A percentile compares a stretch with the other conserved stretches of the same genome.
Conservation (phyloP, 306 rosid genomes). For the Trifolium dubium region DNA sequence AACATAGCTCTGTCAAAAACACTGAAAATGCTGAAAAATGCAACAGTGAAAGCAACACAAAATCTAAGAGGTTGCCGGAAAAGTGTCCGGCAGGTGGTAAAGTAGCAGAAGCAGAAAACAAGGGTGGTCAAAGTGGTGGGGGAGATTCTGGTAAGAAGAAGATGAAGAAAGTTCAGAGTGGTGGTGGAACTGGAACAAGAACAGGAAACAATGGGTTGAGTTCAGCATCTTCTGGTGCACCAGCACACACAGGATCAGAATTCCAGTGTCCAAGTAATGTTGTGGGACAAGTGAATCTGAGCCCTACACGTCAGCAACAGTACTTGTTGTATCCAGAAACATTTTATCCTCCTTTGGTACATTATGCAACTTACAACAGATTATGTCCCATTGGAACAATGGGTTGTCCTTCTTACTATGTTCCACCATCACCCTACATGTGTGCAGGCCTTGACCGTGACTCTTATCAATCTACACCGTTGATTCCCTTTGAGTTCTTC, state of each 20-base stretch:
- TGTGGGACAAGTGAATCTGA: constrained; percentile 45
- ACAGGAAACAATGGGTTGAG: constrained; percentile 26
- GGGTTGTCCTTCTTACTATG: constrained; percentile 50
- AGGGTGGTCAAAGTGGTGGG: constrained; percentile 36
- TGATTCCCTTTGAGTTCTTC: constrained; percentile 63
- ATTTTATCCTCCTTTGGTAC: constrained; percentile 46
- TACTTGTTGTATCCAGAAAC: constrained; percentile 40
- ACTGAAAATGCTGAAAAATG: constrained; percentile 44
- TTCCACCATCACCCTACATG: constrained; percentile 56
- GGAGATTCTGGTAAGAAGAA: constrained; percentile 58
- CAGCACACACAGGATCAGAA: constrained; percentile 49
- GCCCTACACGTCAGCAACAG: constrained; percentile 56
- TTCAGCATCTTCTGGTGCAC: constrained; percentile 35
- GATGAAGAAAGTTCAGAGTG: constrained; percentile 52
- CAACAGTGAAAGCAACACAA: constrained; percentile 38
- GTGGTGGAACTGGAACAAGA: constrained; percentile 20
- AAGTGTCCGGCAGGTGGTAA: constrained; percentile 35
- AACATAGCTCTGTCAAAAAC: constrained; percentile 42
- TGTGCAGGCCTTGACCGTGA: constrained; percentile 46
- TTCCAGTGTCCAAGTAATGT: constrained; percentile 33
- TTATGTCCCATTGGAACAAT: constrained; percentile 51
- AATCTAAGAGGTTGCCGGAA: constrained; percentile 27
- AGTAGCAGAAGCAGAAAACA: constrained; percentile 17
- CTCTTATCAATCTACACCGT: constrained; percentile 43
- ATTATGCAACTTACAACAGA: constrained; percentile 48